Evolutionary conservation across 164 flowering plant genomes (phyloP), one percentile per base, ranked within the genome.

Genomic region (Buxus sempervirens): DNA sequence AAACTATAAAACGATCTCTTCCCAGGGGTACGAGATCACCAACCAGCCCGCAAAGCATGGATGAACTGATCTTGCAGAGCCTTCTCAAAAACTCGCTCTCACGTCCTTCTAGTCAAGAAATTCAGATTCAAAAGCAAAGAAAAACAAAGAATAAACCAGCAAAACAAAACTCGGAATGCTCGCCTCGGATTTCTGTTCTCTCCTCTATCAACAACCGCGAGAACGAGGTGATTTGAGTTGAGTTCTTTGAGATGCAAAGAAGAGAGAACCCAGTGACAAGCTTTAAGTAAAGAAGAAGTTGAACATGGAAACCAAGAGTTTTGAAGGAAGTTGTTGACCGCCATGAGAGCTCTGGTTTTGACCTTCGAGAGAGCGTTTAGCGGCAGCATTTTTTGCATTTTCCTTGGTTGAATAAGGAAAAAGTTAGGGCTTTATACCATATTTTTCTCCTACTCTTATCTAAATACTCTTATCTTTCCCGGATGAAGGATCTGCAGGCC

Each of bases 231-330:
- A n/a, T n/a, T n/a, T n/a, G n/a, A n/a, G n/a, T n/a, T n/a, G n/a
- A n/a, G n/a, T n/a, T n/a, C n/a, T n/a, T n/a, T n/a, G n/a, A n/a
- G n/a, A n/a, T n/a, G n/a, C n/a, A n/a, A n/a, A n/a, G n/a, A n/a
- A n/a, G n/a, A n/a, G n/a, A n/a, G n/a, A n/a, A n/a, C n/a, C n/a
- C n/a, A n/a, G n/a, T n/a, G n/a, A n/a, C n/a, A n/a, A n/a, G 69
- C 62, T 73, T 70, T 66, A 67, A 25, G 21, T 70, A 61, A 72
- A 67, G 61, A n/a, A 5, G 62, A 64, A 70, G 49, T 54, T 51
- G 67, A 66, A 62, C 79, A 67, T 79, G 79, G 51, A 75, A 70
- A 58, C n/a, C n/a, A n/a, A n/a, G n/a, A n/a, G n/a, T n/a, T n/a
- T n/a, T n/a, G n/a, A n/a, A n/a, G n/a, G n/a, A n/a, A n/a, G n/a